Base-by-base conservation (phyloP, 768 basidiomycete species). In the Imleria badia region DNA sequence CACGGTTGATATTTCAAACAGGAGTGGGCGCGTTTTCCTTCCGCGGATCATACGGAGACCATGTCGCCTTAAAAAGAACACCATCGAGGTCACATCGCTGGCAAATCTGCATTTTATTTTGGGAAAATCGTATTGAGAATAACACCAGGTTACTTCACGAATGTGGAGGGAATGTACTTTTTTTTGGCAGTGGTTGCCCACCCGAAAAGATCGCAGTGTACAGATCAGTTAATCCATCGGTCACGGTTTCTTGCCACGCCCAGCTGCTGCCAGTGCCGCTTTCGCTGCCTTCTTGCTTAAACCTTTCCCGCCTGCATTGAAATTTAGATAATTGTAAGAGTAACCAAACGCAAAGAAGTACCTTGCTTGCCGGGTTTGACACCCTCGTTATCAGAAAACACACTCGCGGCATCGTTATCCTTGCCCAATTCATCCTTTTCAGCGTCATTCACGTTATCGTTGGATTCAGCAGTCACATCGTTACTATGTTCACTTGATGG, bases 351-450 rank as follows among this genome's bases (percentile, higher is more conserved):
- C 35, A 41, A 38, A 46, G 14, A 30, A n/a, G 47, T 50, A 70
- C 68, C 59, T 56, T 44, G 52, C 31, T 35, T 56, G 12, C 15
- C 35, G 29, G 19, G 7, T 23, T 48, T 60, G 23, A 20, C 9
- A 3, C 47, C 47, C 2, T 72, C 70, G 29, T 12, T 42, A 36
- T 71, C 71, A 39, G 70, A 62, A 19, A 48, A 0, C 41, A 54
- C 52, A 42, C 52, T 47, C n/a, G 19, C 15, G n/a, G 20, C 19
- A 47, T 65, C 65, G 47, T 44, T 47, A 40, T 64, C 67, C 59
- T 69, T 66, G 61, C 59, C 39, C 62, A 57, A 45, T 44, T 68
- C 63, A 64, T 68, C 54, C 44, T 65, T 60, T 58, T 72, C 64
- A 50, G 2, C 45, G n/a, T 64, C 54, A 58, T 64, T 64, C 52